phyloP scores from a whole-genome alignment of 129 eudicot genomes.

The Arctium lappa region DNA sequence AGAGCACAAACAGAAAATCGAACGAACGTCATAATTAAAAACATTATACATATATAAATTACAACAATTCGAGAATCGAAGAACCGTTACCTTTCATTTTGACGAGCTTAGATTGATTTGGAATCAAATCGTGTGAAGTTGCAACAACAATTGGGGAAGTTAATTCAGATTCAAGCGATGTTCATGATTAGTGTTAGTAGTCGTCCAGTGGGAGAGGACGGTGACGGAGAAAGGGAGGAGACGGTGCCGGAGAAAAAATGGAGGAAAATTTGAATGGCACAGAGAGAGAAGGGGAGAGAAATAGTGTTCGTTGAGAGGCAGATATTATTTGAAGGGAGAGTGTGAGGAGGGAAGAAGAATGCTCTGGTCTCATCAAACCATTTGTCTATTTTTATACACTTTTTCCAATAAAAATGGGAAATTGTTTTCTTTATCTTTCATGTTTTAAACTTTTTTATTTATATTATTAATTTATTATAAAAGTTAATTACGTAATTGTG shows the following conservation, averaged over 20 bases:
- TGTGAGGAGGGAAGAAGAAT: conserved; percentile 30
- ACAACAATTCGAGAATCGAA: neutral
- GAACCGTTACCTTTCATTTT: conserved; percentile 25
- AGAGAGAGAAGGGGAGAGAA: conserved; percentile 27
- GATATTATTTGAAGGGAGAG: conserved; percentile 48
- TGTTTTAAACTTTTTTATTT: no score
- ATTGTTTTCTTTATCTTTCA: neutral
- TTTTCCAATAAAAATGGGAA: neutral
- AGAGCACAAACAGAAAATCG: neutral
- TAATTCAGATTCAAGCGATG: conserved; percentile 10
- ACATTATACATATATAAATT: no score
- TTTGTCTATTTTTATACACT: conserved; percentile 30
- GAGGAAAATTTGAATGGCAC: conserved; percentile 12
- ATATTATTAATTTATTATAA: no score
- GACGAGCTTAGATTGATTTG: neutral
- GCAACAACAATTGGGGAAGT: neutral
- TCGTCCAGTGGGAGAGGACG: neutral
- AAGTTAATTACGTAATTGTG: no score
- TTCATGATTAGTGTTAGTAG: neutral
- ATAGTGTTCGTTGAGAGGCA: conserved; percentile 42
- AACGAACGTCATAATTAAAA: neutral
- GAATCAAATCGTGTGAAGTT: neutral
- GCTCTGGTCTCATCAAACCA: conserved; percentile 6
- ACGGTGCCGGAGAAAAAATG: conserved; percentile 32
- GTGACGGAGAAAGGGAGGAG: conserved; percentile 24